phyloP scores from a whole-genome alignment of 1,284 basidiomycete species.

The Malassezia pachydermatis region DNA sequence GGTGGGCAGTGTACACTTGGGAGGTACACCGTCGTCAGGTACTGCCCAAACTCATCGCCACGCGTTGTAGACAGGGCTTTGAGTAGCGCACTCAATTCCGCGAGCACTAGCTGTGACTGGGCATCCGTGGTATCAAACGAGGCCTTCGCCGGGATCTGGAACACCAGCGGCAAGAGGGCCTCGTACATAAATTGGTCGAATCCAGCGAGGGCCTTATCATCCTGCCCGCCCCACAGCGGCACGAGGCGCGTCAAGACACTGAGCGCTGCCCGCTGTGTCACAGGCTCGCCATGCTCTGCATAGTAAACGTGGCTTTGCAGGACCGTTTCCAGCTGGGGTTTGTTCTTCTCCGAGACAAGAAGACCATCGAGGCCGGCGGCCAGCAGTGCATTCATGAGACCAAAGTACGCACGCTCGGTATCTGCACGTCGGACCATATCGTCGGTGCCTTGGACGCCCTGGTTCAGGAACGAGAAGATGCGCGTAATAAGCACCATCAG shows the following conservation, averaged over 20 bases:
- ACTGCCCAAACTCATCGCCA: conserved; percentile 73
- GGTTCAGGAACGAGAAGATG: conserved; percentile 68
- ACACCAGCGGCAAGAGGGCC: conserved; percentile 68
- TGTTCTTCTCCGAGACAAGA: conserved; percentile 78
- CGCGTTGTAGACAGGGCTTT: conserved; percentile 68
- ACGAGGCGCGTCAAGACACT: conserved; percentile 64
- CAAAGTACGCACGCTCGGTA: conserved; percentile 80
- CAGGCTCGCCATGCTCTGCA: conserved; percentile 30
- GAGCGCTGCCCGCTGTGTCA: conserved; percentile 69
- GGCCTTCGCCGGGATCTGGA: conserved; percentile 67
- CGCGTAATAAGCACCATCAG: conserved; percentile 75
- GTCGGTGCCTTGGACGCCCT: conserved; percentile 79
- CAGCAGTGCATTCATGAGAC: conserved; percentile 72
- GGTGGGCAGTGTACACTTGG: conserved; percentile 79
- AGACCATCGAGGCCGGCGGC: conserved; percentile 64
- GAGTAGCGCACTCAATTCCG: conserved; percentile 53
- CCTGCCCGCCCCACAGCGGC: conserved; percentile 61
- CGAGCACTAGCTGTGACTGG: conserved; percentile 50
- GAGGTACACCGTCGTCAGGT: conserved; percentile 68
- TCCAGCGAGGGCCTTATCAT: conserved; percentile 57
- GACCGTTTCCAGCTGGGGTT: conserved; percentile 66
- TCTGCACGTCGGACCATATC: conserved; percentile 73
- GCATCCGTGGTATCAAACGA: conserved; percentile 81
- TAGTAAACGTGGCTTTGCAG: conserved; percentile 57
- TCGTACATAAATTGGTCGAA: conserved; percentile 91